Percentiles rank a stretch among this genome's conserved stretches.
phyloP scores from a whole-genome alignment of 352 stramenopile genomes.

The Pythium sukuiense region DNA sequence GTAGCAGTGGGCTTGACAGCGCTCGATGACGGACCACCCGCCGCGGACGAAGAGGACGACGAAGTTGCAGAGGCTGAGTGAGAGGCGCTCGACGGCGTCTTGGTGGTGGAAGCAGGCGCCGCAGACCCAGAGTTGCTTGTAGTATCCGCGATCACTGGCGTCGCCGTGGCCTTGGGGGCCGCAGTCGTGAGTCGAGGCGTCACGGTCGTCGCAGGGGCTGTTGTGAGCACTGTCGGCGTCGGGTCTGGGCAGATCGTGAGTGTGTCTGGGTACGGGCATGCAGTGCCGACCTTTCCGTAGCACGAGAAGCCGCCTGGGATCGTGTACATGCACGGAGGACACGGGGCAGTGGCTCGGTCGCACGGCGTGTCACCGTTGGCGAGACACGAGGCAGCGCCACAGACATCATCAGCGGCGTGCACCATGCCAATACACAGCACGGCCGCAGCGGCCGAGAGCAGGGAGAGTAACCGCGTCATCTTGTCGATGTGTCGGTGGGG shows the following conservation, averaged over 20 bases:
- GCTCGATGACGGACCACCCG: background rate
- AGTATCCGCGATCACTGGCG: background rate
- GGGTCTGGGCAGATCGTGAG: conserved; percentile 31
- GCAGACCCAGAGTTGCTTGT: background rate
- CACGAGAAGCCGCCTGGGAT: conserved; percentile 68
- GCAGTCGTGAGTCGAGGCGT: conserved; percentile 3
- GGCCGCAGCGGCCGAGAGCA: conserved; percentile 6
- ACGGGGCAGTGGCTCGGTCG: conserved; percentile 37
- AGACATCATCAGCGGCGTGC: conserved; percentile 29
- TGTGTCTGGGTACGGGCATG: conserved; percentile 41
- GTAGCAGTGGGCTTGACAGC: background rate
- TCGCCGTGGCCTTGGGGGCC: background rate
- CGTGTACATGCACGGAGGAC: conserved; percentile 68
- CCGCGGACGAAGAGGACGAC: background rate
- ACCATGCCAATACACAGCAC: conserved; percentile 3
- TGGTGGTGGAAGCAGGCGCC: background rate
- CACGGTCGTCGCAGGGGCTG: background rate
- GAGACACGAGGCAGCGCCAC: conserved; percentile 49
- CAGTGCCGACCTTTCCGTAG: conserved; percentile 49
- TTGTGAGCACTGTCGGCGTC: background rate
- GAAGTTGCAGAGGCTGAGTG: background rate
- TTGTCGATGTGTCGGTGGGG: conserved; percentile 9
- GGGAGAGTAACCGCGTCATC: conserved; percentile 23
- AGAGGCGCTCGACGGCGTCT: background rate
- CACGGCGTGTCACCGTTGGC: conserved; percentile 58